Evolutionary conservation across 768 basidiomycete species (phyloP), one percentile per base, ranked within the genome.

Genomic region (Lactarius pseudohatsudake): DNA sequence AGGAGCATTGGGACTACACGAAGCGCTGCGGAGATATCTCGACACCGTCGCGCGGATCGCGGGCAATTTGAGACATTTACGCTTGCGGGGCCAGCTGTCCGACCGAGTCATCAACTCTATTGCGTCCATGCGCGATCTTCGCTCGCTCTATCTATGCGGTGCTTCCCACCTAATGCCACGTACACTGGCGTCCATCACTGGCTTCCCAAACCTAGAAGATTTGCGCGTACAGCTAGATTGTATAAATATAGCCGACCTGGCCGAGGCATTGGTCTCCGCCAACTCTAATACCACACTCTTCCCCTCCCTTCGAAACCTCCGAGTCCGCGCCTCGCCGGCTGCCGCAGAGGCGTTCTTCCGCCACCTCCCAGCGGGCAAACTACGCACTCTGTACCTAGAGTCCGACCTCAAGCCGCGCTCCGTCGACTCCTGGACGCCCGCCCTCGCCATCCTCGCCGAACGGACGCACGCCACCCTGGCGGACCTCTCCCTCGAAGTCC

Each of bases 391-490:
- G 32, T 50, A 64, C 60, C 58, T 71, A 8, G 70, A 71, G 40
- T 70, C 68, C n/a, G 70, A 71, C 60, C 47, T 66, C 30, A 71
- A 69, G 58, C 63, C 62, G 36, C 70, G 70, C 57, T 66, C 69
- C 28, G 57, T 70, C 28, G 70, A 71, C 54, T 45, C 58, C 18
- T 71, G 70, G 70, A 67, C 65, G 15, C 68, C 68, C 50, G 68
- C 56, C 11, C 65, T 71, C 50, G 59, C 47, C 15, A 54, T 66
- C 58, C 70, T 71, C 56, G 70, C 68, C 15, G 64, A 64, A 47
- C 59, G 54, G 18, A 34, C 64, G n/a, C 61, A 65, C 20, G 11
- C 65, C 22, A 59, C 59, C 41, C 57, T 71, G 40, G 34, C 54
- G 30, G 68, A 69, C 28, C 53, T 71, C 8, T 58, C 68, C n/a